phyloP scores from a whole-genome alignment of 768 basidiomycete species.

The Tubosaeta sp. region DNA sequence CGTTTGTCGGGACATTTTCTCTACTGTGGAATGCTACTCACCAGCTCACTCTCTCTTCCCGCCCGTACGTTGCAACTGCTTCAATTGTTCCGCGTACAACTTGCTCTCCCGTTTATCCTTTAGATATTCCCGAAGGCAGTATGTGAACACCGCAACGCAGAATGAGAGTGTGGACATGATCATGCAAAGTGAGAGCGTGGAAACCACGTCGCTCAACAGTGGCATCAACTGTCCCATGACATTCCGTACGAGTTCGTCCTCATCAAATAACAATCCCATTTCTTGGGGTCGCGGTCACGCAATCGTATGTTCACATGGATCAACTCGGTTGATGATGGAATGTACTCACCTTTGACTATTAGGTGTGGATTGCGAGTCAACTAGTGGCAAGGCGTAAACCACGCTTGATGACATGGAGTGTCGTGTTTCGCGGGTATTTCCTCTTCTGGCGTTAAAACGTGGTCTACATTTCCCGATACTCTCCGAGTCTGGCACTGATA shows the following conservation, averaged over 20 bases:
- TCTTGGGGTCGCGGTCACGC: background rate
- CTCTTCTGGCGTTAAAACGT: background rate
- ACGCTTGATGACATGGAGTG: background rate
- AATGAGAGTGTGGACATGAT: slow-evolving; percentile 14
- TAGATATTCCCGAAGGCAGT: slow-evolving; percentile 10
- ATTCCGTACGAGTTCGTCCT: slow-evolving; percentile 9
- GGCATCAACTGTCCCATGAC: slow-evolving; percentile 12
- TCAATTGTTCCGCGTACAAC: slow-evolving; percentile 15
- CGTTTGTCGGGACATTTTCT: background rate
- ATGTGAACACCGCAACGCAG: slow-evolving; percentile 9
- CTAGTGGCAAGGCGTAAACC: background rate
- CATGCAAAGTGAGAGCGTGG: slow-evolving; percentile 8
- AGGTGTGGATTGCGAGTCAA: background rate
- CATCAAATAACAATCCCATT: slow-evolving; percentile 22
- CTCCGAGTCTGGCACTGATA: background rate
- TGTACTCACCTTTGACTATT: background rate
- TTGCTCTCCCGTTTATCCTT: slow-evolving; percentile 19
- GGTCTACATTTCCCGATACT: background rate
- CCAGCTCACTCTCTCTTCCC: background rate
- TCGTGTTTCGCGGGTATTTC: background rate
- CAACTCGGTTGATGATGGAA: background rate
- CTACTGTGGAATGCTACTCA: background rate
- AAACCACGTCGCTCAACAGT: slow-evolving; percentile 3
- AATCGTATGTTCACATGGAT: background rate
- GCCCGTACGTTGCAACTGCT: background rate